Evolutionary conservation across 805 yeast genomes (phyloP), one percentile per base, ranked within the genome.

Genomic region (Sungouiozyma intestinalis): DNA sequence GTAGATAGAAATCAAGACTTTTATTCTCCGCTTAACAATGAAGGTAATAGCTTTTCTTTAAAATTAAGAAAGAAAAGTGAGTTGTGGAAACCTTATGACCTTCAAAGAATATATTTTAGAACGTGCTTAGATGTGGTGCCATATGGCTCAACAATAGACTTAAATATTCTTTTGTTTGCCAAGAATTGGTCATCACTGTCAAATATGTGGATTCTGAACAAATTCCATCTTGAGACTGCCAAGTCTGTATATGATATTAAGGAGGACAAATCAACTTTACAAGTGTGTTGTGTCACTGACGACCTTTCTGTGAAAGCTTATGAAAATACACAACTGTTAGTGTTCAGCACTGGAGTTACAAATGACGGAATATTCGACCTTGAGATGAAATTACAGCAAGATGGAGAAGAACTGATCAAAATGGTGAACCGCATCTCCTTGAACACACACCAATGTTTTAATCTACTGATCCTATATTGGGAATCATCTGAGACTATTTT

Each of bases 81-180:
- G 33, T 56, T 72, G 11, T 76, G 81, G 82, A 55, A 60, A 33
- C 76, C 77, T 1, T 45, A 73, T 11, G 66, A 69, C 45, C 48
- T 76, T 13, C 47, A 55, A 9, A 35, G 50, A 7, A 55, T 73
- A 34, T 58, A 68, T 33, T 48, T 53, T n/a, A 40, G 53, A 1
- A 55, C 64, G 9, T 37, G 36, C 5, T 14, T 55, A 6, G 24
- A 40, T 4, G 43, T 48, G 18, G 19, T 34, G 20, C 40, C 44
- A 2, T 36, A 36, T 1, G 24, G 39, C 4, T 16, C 16, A 11
- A 18, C 29, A 11, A 19, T 40, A 3, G 37, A 20, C 2, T 32
- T 51, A 1, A 57, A 53, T 36, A 46, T 54, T 2, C 45, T 55
- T n/a, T 20, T 62, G 2, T 60, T 49, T 48, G 39, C 52, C 2